These are phyloP conservation scores for Dothidotthia symphoricarpi DNA, from an alignment of 2,329 filamentous ascomycete species.

Conservation along the genomic window DNA sequence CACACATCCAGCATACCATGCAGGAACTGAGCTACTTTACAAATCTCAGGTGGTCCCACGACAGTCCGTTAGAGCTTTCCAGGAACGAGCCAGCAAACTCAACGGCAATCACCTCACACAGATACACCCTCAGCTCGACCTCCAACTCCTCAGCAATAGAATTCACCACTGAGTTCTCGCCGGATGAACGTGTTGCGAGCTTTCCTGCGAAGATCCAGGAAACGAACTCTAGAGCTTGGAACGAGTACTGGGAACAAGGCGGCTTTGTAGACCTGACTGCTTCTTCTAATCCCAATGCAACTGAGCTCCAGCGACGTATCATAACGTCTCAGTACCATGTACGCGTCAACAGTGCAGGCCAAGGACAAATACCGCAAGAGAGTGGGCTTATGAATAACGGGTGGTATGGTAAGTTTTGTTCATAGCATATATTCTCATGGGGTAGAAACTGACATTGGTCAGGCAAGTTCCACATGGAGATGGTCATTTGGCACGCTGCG, in stretches of 20 bases:
- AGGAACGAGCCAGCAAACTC: constrained; percentile 44
- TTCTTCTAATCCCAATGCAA: constrained; percentile 43
- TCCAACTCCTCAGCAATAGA: constrained; percentile 8
- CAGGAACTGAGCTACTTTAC: constrained; percentile 47
- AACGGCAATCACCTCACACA: constrained; percentile 37
- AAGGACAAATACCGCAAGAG: constrained; percentile 49
- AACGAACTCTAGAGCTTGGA: constrained; percentile 46
- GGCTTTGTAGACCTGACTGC: constrained; percentile 53
- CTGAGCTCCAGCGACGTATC: constrained; percentile 52
- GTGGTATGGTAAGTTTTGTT: constrained; percentile 50
- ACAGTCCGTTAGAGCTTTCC: constrained; percentile 36
- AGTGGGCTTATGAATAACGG: constrained; percentile 52
- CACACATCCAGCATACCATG: constrained; percentile 46
- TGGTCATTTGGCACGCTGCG: constrained; percentile 53
- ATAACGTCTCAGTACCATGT: constrained; percentile 55
- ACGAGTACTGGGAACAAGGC: constrained; percentile 49
- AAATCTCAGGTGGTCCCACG: constrained; percentile 41
- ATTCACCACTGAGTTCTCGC: constrained; percentile 27
- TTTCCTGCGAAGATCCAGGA: constrained; percentile 23
- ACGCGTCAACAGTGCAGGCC: constrained; percentile 52
- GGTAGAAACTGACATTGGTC: not conserved
- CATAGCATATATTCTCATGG: not conserved
- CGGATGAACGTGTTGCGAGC: constrained; percentile 22
- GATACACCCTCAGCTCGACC: constrained; percentile 13
- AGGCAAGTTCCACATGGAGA: constrained; percentile 54